Conservation (phyloP, 768 basidiomycete species). For the Mycena crocata region DNA sequence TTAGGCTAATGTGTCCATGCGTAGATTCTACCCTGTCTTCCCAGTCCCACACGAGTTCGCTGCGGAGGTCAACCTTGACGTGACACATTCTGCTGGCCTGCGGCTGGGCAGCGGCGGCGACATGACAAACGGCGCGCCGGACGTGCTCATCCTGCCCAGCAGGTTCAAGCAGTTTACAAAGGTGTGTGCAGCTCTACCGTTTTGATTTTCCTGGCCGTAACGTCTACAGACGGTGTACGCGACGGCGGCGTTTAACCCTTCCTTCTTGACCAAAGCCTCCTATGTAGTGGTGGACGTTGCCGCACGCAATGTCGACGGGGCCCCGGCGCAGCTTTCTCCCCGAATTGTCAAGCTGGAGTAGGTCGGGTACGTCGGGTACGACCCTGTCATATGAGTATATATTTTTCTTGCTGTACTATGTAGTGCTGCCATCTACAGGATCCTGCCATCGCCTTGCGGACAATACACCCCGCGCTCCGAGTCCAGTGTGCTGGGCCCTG, state of each 20-base stretch:
- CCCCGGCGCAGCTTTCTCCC: conserved; percentile 9
- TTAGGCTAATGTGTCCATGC: conserved; percentile 9
- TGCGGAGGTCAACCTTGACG: conserved; percentile 89
- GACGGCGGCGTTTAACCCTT: conserved; percentile 88
- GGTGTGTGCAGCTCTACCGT: conserved; percentile 52
- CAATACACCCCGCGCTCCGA: too few species aligned
- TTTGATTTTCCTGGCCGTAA: not conserved
- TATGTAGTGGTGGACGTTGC: conserved; percentile 62
- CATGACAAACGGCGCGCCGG: conserved; percentile 69
- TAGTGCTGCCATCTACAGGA: too few species aligned
- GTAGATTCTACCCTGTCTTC: conserved; percentile 95
- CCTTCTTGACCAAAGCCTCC: conserved; percentile 71
- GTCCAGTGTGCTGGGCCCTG: too few species aligned
- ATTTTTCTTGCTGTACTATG: too few species aligned
- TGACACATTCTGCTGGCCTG: conserved; percentile 74
- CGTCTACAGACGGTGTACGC: conserved; percentile 75
- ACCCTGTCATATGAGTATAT: too few species aligned
- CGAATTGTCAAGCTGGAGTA: conserved; percentile 8
- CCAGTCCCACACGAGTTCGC: conserved; percentile 82
- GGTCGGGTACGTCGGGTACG: too few species aligned
- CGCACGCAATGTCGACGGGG: conserved; percentile 20
- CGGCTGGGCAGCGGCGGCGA: conserved; percentile 46
- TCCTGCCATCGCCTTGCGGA: too few species aligned
- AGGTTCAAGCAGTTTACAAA: conserved; percentile 91
- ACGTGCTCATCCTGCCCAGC: conserved; percentile 90